phyloP scores from a whole-genome alignment of 1,139 yeast species.

The Pneumocystis carinii region DNA sequence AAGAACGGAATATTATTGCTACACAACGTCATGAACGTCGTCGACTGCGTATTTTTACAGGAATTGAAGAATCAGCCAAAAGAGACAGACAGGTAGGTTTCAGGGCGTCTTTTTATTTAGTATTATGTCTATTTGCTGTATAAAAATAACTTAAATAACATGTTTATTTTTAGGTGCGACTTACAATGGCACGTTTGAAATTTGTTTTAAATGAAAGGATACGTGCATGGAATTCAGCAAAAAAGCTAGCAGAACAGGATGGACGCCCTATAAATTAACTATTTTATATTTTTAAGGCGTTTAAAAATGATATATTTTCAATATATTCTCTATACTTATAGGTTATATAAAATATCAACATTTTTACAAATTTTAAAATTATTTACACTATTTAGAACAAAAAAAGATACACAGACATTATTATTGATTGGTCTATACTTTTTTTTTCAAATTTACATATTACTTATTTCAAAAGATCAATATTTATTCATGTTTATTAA shows the following conservation, averaged over 20 bases:
- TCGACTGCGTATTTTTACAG: conserved; percentile 13
- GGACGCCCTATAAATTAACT: neutral
- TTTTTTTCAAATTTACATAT: too few relatives aligned
- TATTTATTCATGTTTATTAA: too few relatives aligned
- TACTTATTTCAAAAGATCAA: too few relatives aligned
- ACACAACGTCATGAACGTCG: conserved; percentile 49
- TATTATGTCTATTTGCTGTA: neutral
- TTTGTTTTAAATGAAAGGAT: conserved; percentile 12
- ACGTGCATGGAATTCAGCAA: conserved; percentile 10
- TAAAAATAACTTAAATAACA: conserved; percentile 1
- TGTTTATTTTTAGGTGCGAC: conserved; percentile 6
- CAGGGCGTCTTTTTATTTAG: neutral
- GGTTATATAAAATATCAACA: too few relatives aligned
- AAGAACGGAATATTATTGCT: conserved; percentile 64
- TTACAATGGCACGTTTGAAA: conserved; percentile 14
- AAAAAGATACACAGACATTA: too few relatives aligned
- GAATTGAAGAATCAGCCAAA: neutral
- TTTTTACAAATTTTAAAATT: too few relatives aligned
- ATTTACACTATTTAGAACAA: too few relatives aligned
- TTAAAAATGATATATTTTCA: neutral
- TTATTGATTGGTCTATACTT: too few relatives aligned
- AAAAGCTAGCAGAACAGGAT: conserved; percentile 8
- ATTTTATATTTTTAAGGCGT: neutral
- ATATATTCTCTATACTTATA: neutral
- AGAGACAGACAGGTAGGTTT: neutral